phyloP scores from a whole-genome alignment of 768 basidiomycete species.

The Lactarius indigo region DNA sequence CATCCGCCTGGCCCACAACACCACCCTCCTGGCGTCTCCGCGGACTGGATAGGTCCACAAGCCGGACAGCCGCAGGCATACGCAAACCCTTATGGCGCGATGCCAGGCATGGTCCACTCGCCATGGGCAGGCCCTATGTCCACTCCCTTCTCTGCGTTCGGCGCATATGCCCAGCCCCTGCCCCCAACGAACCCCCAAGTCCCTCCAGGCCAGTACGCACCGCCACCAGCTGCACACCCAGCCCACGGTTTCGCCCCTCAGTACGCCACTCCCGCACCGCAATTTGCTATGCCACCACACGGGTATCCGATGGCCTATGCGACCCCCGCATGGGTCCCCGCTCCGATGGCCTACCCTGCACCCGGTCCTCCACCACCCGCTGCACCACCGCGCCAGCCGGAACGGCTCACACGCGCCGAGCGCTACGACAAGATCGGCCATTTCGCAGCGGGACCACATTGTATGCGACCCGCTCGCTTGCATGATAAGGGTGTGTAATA shows the following conservation, averaged over 20 bases:
- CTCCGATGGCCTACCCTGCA: slow-evolving; percentile 12
- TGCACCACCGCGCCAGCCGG: slow-evolving; percentile 29
- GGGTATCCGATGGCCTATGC: slow-evolving; percentile 19
- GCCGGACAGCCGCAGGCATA: slow-evolving; percentile 22
- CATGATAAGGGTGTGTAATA: slow-evolving; percentile 9
- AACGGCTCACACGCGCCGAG: slow-evolving; percentile 31
- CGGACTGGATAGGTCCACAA: slow-evolving; percentile 33
- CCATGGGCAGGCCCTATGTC: slow-evolving; percentile 12
- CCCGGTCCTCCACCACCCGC: slow-evolving; percentile 25
- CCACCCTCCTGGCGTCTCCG: slow-evolving; percentile 29
- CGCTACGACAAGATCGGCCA: slow-evolving; percentile 34
- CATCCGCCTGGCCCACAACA: slow-evolving; percentile 21
- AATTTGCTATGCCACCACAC: slow-evolving; percentile 17
- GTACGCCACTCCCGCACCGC: slow-evolving; percentile 16
- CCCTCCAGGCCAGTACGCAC: background rate
- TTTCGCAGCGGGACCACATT: slow-evolving; percentile 42
- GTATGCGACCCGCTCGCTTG: slow-evolving; percentile 33
- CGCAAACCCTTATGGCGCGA: slow-evolving; percentile 11
- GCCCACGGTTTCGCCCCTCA: slow-evolving; percentile 13
- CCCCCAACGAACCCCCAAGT: slow-evolving; percentile 27
- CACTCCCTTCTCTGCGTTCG: slow-evolving; percentile 30
- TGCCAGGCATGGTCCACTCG: background rate
- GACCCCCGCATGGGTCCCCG: slow-evolving; percentile 5
- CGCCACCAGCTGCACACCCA: slow-evolving; percentile 5
- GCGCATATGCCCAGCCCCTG: slow-evolving; percentile 34